Evolutionary conservation across 345 rosid genomes (phyloP), one percentile per base, ranked within the genome.

Genomic region (Syzygium aromaticum): DNA sequence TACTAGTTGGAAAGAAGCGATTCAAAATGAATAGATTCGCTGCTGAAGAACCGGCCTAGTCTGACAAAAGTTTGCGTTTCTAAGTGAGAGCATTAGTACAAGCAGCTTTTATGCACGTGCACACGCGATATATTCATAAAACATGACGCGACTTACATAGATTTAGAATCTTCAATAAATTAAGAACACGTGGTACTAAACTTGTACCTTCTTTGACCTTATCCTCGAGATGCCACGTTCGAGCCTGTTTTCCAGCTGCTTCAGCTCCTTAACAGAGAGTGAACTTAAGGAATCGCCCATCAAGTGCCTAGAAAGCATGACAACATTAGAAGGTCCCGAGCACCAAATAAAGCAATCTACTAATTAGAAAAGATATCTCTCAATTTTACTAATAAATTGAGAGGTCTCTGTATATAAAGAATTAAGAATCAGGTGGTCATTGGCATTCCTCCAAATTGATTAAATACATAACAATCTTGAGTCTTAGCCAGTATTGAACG

Each of bases 201-300:
- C n/a, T 59, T 49, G 21, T 94, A 98, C 99, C 98, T 98, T 98
- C 93, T 98, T 98, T 80, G 99, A 95, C 89, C 99, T 94, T 90
- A 98, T 95, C 88, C 99, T 91, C 11, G 97, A 93, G 85, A 98
- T 95, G 86, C 99, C 99, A 78, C 98, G 94, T 85, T 98, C 99
- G 84, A 98, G 99, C 91, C 97, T 95, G 64, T 95, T 96, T 92
- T 98, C 99, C 86, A 96, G 93, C 86, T 96, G 99, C 93, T 96
- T 98, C 64, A 98, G 95, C 93, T 98, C 99, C 90, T 98, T 98
- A 85, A 96, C 95, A 56, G 93, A 92, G 80, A 96, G 93, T 86
- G 94, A 84, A 87, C 98, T 94, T 91, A 98, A 87, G 64, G 98
- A 92, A 73, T 98, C 98, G 38, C 99, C 99, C 98, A 96, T 94